Percentiles rank a stretch among this genome's conserved stretches.
Conservation (phyloP, 768 basidiomycete species). For the Podaxis pistillaris region DNA sequence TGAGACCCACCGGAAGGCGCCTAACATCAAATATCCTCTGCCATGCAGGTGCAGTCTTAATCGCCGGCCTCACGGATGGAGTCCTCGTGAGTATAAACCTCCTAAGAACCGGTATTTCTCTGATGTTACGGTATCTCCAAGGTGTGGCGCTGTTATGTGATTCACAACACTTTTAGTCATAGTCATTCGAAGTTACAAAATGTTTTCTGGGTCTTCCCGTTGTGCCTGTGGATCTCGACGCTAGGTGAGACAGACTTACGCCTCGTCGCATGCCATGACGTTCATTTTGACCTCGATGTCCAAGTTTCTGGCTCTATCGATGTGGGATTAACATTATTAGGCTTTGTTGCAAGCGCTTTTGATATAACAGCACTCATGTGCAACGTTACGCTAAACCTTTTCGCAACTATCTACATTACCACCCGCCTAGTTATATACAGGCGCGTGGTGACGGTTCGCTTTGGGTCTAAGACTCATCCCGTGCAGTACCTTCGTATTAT, state of each 20-base stretch:
- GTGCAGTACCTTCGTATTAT: neutral
- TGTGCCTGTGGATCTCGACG: neutral
- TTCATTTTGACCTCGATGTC: neutral
- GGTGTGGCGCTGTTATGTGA: neutral
- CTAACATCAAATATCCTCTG: neutral
- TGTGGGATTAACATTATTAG: neutral
- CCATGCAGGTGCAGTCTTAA: neutral
- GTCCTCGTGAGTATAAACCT: neutral
- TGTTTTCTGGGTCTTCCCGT: neutral
- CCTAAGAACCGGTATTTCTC: neutral
- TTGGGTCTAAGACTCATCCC: neutral
- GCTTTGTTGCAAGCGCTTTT: neutral
- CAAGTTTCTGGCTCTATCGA: neutral
- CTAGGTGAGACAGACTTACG: neutral
- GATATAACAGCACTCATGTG: neutral
- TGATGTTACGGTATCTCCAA: neutral
- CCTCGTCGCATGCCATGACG: neutral
- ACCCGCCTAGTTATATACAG: neutral
- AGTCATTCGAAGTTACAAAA: neutral
- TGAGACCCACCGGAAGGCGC: no score
- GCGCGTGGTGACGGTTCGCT: neutral
- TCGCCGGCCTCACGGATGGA: neutral
- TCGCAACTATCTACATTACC: neutral
- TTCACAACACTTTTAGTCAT: neutral
- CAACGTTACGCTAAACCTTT: neutral